These are phyloP conservation scores for Primulina tabacum DNA, from an alignment of 257 asterid genomes.

Conservation along the genomic window DNA sequence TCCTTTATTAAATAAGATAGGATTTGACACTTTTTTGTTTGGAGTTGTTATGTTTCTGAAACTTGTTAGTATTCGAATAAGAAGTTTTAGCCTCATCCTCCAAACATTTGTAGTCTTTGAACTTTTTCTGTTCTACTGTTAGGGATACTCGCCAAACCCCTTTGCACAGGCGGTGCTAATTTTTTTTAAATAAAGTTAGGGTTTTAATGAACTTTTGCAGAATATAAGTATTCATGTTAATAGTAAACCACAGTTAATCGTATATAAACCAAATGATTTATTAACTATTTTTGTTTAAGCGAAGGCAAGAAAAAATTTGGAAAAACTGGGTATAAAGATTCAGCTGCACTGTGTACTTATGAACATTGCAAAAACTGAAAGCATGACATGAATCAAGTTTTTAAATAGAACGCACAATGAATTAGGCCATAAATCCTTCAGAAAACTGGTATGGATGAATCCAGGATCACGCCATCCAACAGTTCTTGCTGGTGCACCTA, in stretches of 20 bases:
- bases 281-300: neutral
- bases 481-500: conserved; percentile 77
- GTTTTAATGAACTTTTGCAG: too few species aligned
- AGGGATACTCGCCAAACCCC: neutral
- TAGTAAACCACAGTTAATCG: too few species aligned
- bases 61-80: neutral
- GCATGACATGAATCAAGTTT: neutral
- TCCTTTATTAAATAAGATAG: neutral
- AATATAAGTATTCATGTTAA: too few species aligned
- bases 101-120: neutral
- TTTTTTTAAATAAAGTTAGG: too few species aligned
- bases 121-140: neutral
- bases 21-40: neutral
- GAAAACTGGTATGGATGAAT: conserved; percentile 51
- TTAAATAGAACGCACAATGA: conserved; percentile 30
- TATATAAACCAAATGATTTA: too few species aligned
- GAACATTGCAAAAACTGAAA: neutral
- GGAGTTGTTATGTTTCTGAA: too few species aligned
- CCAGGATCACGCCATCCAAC: conserved; percentile 78
- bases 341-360: neutral
- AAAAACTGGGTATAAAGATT: neutral
- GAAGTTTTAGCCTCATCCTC: neutral
- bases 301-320: neutral
- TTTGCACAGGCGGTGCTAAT: neutral
- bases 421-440: conserved; percentile 60